These are phyloP conservation scores for Globisporangium barbulae DNA, from an alignment of 352 stramenopile species.

Conservation along the genomic window DNA sequence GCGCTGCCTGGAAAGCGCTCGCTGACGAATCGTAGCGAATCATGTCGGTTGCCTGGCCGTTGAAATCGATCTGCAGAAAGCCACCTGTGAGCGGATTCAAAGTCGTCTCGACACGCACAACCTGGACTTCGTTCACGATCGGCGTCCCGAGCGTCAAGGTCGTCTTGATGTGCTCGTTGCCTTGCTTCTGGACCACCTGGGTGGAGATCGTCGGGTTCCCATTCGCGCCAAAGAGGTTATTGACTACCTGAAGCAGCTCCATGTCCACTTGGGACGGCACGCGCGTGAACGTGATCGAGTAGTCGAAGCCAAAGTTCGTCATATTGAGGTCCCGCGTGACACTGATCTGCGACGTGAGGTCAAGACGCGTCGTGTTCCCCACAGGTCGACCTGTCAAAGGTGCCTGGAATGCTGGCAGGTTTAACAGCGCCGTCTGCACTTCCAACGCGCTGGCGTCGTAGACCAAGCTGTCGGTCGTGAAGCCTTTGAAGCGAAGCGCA, in stretches of 20 bases:
- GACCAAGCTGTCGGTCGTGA: slow-evolving; percentile 60
- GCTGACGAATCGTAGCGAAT: slow-evolving; percentile 68
- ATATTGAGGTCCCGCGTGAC: slow-evolving; percentile 50
- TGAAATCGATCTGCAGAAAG: slow-evolving; percentile 70
- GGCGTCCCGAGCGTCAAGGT: slow-evolving; percentile 42
- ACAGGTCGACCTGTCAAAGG: not conserved
- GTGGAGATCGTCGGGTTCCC: slow-evolving; percentile 32
- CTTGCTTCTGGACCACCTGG: slow-evolving; percentile 26
- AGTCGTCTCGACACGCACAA: slow-evolving; percentile 49
- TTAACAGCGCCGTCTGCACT: slow-evolving; percentile 66
- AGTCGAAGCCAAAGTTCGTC: slow-evolving; percentile 67
- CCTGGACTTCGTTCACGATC: slow-evolving; percentile 69
- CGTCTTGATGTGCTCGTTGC: slow-evolving; percentile 77
- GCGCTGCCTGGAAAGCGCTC: slow-evolving; percentile 37
- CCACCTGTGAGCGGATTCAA: slow-evolving; percentile 35
- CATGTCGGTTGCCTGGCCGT: slow-evolving; percentile 47
- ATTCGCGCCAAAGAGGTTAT: slow-evolving; percentile 63
- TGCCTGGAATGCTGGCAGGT: slow-evolving; percentile 38
- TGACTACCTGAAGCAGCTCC: slow-evolving; percentile 35
- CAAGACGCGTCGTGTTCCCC: slow-evolving; percentile 6
- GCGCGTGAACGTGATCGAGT: slow-evolving; percentile 61
- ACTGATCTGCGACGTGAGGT: slow-evolving; percentile 27
- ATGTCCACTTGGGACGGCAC: slow-evolving; percentile 38
- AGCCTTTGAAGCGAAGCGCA: slow-evolving; percentile 57
- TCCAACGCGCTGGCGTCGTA: slow-evolving; percentile 78